These are phyloP conservation scores for Fusarium clavum DNA, from an alignment of 2,329 filamentous ascomycete genomes.

Conservation along the genomic window DNA sequence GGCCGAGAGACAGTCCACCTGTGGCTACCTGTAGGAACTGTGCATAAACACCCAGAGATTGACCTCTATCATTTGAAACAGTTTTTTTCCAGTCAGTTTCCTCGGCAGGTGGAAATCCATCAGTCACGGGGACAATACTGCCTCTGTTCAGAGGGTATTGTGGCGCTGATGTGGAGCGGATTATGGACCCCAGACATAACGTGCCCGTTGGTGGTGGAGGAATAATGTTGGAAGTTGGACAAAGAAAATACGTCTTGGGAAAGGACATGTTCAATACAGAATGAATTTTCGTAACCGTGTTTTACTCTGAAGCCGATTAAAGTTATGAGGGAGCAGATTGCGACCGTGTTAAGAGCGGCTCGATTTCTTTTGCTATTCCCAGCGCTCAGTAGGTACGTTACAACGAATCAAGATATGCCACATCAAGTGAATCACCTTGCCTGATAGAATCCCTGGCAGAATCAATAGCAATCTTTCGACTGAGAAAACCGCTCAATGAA, in stretches of 20 bases:
- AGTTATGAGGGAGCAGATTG: background rate
- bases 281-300: too few species aligned
- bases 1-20: background rate
- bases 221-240: background rate
- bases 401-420: background rate
- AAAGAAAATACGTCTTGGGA: slow-evolving; percentile 1
- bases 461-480: background rate
- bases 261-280: background rate
- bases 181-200: background rate
- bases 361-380: background rate
- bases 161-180: background rate
- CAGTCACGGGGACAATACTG: background rate
- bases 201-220: background rate
- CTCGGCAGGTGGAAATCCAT: background rate
- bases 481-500: background rate
- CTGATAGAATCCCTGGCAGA: background rate
- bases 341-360: background rate
- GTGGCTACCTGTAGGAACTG: background rate
- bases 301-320: background rate
- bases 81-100: slow-evolving; percentile 3
- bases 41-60: background rate
- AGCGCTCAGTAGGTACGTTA: background rate
- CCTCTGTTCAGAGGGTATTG: slow-evolving; percentile 1
- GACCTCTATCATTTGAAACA: background rate
- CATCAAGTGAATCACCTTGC: background rate